Evolutionary conservation across 495 filamentous ascomycete genomes (phyloP), one percentile per base, ranked within the genome.

Genomic region (Penicillium roqueforti): DNA sequence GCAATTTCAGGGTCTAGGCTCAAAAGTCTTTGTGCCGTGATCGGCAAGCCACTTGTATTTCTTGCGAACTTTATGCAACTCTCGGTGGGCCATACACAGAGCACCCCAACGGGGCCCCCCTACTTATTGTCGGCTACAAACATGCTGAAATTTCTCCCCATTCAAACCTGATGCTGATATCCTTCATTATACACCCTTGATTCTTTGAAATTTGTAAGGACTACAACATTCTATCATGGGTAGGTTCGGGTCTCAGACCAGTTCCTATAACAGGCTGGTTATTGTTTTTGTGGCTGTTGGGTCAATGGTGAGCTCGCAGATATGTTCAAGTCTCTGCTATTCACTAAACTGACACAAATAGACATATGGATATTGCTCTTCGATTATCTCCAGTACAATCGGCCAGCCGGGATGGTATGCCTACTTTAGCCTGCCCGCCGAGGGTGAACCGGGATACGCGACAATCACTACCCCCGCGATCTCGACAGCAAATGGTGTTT

Each of bases 401-500:
- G 79, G 79, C 20, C 79, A 80, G 52, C 76, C 76, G 5, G 70
- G 70, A 54, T 80, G 76, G 69, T 80, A 76, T 60, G 58, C 51
- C 10, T 75, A 74, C 60, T 71, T 80, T 54, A 54, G 68, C 19
- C 70, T 80, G 0, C 74, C 76, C 3, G 42, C 47, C 1, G 60
- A 67, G 29, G 69, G 63, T 28, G 62, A 72, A 28, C 63, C 66
- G 6, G 78, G 76, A 19, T 80, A 80, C 47, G 60, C 51, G 16
- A 69, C 65, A n/a, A 69, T 67, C 50, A 80, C 78, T 1, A 73
- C 77, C 3, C 69, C 72, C 3, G 60, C 66, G 23, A 74, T 80
- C 36, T 74, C 75, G 14, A 76, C 75, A 1, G 68, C 74, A 40
- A 81, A 79, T 53, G 78, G 77, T 26, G 66, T 80, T 1, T 74